phyloP scores from a whole-genome alignment of 805 yeast genomes.

The Barnettozyma botsteinii region DNA sequence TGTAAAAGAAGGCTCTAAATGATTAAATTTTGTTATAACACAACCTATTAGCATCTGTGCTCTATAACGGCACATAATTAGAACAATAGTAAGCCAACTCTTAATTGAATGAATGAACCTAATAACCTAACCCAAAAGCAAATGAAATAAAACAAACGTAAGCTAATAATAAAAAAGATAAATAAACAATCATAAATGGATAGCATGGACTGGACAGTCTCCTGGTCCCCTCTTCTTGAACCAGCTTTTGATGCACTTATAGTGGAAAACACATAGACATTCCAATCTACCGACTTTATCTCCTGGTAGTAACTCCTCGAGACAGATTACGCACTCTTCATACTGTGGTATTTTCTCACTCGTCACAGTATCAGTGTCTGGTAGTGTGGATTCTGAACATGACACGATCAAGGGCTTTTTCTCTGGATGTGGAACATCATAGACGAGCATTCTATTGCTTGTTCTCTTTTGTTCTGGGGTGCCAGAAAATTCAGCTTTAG shows the following conservation, averaged over 20 bases:
- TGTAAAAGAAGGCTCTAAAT: too few species aligned
- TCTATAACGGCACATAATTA: too few species aligned
- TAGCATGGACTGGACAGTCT: conserved; percentile 79
- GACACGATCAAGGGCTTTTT: conserved; percentile 18
- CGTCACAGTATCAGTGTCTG: conserved; percentile 6
- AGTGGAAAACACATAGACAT: conserved; percentile 92
- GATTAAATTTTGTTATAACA: too few species aligned
- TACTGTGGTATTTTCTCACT: conserved; percentile 25
- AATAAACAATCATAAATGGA: too few species aligned
- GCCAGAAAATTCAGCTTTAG: conserved; percentile 55
- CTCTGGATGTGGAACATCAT: conserved; percentile 33
- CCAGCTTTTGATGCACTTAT: conserved; percentile 88
- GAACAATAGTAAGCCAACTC: too few species aligned
- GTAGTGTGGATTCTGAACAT: conserved; percentile 20
- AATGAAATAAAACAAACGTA: too few species aligned
- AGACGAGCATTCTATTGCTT: conserved; percentile 81
- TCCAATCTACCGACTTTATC: conserved; percentile 89
- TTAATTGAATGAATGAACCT: too few species aligned
- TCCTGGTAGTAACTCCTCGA: conserved; percentile 81
- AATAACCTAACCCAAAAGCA: too few species aligned
- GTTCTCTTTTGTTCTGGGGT: conserved; percentile 49
- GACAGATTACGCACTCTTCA: conserved; percentile 88
- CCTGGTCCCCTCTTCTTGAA: conserved; percentile 79
- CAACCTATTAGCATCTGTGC: too few species aligned
- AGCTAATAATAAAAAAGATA: too few species aligned